Base-by-base conservation (phyloP, 2,329 filamentous ascomycete genomes). In the Leptoxyphium fumago region DNA sequence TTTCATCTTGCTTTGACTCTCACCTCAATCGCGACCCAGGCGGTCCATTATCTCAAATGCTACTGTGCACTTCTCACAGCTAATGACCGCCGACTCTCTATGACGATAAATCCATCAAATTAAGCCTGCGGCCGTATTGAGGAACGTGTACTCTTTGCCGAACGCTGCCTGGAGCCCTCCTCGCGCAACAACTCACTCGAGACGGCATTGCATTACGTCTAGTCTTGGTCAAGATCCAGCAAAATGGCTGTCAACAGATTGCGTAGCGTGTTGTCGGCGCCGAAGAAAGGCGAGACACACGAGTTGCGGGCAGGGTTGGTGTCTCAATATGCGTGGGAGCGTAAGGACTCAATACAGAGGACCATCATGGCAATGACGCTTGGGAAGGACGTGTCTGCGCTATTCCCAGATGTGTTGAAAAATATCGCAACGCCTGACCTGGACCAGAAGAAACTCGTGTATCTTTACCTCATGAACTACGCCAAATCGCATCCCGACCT, bases 301-400 rank as follows among this genome's bases (percentile, higher is more conserved):
- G 91, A 98, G 73, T 71, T 98, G 67, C 82, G 91, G 64, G 86
- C 89, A 51, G 91, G 91, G 34, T 72, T 98, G 63, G 91, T 80
- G 69, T 98, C 91, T 51, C 91, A 98, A 70, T 98, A 96, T 82
- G 91, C 91, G 48, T 95, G 93, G 69, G 91, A 98, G 76, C 82
- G 78, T 59, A 98, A 98, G 67, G 91, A 98, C 71, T 84, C 91
- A 18, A 98, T 98, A 56, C 91, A 98, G 64, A 96, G 94, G 74
- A 98, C 91, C 52, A 98, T 98, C 69, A 96, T 96, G 88, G 88
- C 91, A 62, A 98, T 98, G 91, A 98, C 91, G 1, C 66, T 98
- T 55, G 91, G 91, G 64, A 98, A 98, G 67, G 91, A 98, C 68
- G 91, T 98, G 47, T 98, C 91, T 43, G 84, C 88, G 45, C 71